Evolutionary conservation across 2,329 filamentous ascomycete genomes (phyloP).

Genomic region (Botrytis medusae): DNA sequence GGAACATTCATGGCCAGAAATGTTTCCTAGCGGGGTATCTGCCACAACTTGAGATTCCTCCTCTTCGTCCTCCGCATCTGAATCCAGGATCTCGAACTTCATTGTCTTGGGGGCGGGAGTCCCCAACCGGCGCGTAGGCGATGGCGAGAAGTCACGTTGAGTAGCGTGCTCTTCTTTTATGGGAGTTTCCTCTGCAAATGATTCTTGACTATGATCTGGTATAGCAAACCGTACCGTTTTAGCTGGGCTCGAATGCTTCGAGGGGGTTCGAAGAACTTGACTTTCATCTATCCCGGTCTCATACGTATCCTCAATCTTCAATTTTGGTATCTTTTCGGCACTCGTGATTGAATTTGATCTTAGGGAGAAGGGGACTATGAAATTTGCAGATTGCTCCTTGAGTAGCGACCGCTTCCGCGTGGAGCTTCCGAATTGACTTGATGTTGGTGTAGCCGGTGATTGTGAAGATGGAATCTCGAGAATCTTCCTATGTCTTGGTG

Average conservation of each 20-base stretch:
- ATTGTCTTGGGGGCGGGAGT: constrained; percentile 11
- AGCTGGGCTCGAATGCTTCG: constrained; percentile 32
- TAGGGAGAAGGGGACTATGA: constrained; percentile 32
- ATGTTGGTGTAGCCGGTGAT: constrained; percentile 39
- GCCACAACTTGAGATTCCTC: constrained; percentile 15
- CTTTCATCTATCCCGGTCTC: constrained; percentile 30
- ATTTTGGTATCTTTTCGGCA: constrained; percentile 28
- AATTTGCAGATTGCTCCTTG: constrained; percentile 32
- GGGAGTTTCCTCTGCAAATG: constrained; percentile 20
- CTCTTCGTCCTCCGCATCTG: constrained; percentile 30
- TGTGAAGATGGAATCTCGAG: constrained; percentile 40
- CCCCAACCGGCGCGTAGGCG: neutral
- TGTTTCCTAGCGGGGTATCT: neutral
- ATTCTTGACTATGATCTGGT: constrained; percentile 21
- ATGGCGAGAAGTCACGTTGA: neutral
- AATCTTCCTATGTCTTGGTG: constrained; percentile 30
- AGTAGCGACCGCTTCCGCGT: constrained; percentile 27
- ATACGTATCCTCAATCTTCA: constrained; percentile 36
- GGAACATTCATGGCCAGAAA: neutral
- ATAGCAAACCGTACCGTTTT: constrained; percentile 37
- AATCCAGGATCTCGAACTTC: constrained; percentile 36
- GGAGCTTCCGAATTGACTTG: constrained; percentile 29
- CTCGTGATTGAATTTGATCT: constrained; percentile 21
- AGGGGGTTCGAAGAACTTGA: constrained; percentile 29
- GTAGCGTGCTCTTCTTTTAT: constrained; percentile 4